A percentile compares a stretch with the other conserved stretches of the same genome.
Conservation (phyloP, 345 rosid species). For the Geranium rotundifolium region DNA sequence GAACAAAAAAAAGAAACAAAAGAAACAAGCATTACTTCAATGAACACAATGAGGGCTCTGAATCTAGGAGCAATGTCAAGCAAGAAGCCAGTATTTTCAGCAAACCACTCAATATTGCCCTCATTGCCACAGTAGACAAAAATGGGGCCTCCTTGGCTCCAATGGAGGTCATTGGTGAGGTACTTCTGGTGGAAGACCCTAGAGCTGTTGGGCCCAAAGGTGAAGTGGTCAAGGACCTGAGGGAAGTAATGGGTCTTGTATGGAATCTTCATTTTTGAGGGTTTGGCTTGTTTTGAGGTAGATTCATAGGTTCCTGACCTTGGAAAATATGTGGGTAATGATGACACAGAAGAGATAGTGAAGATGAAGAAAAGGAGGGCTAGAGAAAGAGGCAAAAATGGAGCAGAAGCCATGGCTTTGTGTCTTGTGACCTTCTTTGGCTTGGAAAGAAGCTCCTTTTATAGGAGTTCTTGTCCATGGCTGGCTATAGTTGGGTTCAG, state of each 20-base stretch:
- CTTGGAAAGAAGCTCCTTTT: background rate
- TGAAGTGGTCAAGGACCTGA: conserved; percentile 66
- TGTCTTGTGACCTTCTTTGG: background rate
- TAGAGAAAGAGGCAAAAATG: conserved; percentile 10
- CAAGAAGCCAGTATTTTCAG: conserved; percentile 71
- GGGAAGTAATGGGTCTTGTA: conserved; percentile 50
- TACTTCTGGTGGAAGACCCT: conserved; percentile 59
- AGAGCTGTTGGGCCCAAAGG: conserved; percentile 44
- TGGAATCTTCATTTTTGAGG: conserved; percentile 21
- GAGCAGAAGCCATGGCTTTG: conserved; percentile 7
- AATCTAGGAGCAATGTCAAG: conserved; percentile 77
- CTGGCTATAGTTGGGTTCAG: background rate
- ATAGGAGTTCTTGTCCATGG: background rate
- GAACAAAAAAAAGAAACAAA: background rate
- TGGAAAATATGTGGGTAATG: conserved; percentile 24
- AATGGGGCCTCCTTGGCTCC: conserved; percentile 51
- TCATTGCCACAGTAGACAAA: conserved; percentile 78
- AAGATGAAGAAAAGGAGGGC: conserved; percentile 9
- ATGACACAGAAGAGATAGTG: conserved; percentile 6
- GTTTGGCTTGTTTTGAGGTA: conserved; percentile 10
- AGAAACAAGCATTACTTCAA: conserved; percentile 35
- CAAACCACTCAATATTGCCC: conserved; percentile 81
- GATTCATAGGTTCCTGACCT: conserved; percentile 19
- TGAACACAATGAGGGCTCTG: conserved; percentile 62
- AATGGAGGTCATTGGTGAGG: conserved; percentile 38